Percentiles rank a stretch among this genome's conserved stretches.
These are phyloP conservation scores for Cytospora chrysosperma DNA, from an alignment of 2,329 filamentous ascomycete species.

Conservation along the genomic window DNA sequence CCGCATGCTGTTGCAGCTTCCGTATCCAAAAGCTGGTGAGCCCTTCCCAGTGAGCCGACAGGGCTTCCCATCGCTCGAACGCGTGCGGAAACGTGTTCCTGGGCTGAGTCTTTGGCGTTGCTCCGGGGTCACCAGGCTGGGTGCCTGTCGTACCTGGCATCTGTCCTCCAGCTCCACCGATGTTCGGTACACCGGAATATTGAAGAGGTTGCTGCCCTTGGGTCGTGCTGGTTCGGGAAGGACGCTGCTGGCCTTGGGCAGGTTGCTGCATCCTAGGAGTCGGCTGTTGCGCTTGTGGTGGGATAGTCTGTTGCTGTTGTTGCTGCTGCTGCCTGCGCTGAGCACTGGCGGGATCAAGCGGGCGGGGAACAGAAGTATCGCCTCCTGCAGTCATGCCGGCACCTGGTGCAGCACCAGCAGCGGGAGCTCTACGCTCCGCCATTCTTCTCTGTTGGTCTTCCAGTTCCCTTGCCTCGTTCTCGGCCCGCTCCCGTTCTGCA, in stretches of 20 bases:
- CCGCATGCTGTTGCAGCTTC: conserved; percentile 83
- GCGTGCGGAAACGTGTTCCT: conserved; percentile 87
- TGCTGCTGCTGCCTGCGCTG: conserved; percentile 36
- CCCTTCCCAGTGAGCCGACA: conserved; percentile 98
- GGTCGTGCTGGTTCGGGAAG: conserved; percentile 27
- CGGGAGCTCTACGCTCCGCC: conserved; percentile 60
- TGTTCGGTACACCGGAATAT: conserved; percentile 19
- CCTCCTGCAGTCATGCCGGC: conserved; percentile 29
- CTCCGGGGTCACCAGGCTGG: conserved; percentile 36
- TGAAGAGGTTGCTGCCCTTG: conserved; percentile 32
- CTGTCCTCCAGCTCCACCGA: conserved; percentile 11
- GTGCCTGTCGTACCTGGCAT: conserved; percentile 23
- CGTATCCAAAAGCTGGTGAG: conserved; percentile 97
- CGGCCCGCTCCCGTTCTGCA: conserved; percentile 63
- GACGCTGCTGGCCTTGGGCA: conserved; percentile 21
- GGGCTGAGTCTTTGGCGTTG: conserved; percentile 39
- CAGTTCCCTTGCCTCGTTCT: conserved; percentile 53
- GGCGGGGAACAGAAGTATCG: conserved; percentile 27
- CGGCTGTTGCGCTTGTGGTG: conserved; percentile 24
- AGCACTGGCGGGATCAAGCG: conserved; percentile 34
- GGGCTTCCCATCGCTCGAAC: conserved; percentile 94
- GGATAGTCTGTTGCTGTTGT: conserved; percentile 27
- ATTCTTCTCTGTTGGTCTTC: conserved; percentile 57
- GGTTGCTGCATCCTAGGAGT: conserved; percentile 26
- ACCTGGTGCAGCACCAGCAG: conserved; percentile 41